These are phyloP conservation scores for Protomyces macrosporus DNA, from an alignment of 1,139 yeast species.

Conservation along the genomic window DNA sequence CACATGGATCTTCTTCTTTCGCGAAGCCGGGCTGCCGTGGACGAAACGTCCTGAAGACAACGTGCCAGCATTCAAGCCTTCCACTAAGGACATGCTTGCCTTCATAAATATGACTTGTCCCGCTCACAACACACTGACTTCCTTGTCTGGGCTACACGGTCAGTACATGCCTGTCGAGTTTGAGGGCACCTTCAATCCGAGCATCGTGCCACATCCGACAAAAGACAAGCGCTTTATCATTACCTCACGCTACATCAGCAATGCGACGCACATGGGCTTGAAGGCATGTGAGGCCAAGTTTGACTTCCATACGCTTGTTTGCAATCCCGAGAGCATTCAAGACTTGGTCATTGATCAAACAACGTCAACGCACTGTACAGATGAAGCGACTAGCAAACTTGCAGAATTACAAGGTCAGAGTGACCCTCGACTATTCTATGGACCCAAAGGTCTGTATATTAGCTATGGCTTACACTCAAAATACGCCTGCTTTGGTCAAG, in stretches of 20 bases:
- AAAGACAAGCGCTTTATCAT: constrained; percentile 9
- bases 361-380: not conserved
- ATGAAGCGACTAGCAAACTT: not conserved
- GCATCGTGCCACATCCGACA: constrained; percentile 16
- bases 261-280: constrained; percentile 6
- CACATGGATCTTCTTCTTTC: not conserved
- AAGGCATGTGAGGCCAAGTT: constrained; percentile 6
- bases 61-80: not conserved
- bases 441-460: not conserved
- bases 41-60: not conserved
- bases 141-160: not conserved
- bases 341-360: constrained; percentile 4
- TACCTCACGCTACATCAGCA: constrained; percentile 3
- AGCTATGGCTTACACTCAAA: constrained; percentile 12
- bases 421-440: constrained; percentile 19
- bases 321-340: not conserved
- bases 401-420: constrained; percentile 4
- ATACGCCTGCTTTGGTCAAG: constrained; percentile 17
- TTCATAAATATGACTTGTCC: not conserved
- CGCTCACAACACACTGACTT: not conserved
- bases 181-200: constrained; percentile 5
- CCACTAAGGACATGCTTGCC: not conserved
- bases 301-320: not conserved
- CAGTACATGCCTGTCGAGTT: constrained; percentile 7
- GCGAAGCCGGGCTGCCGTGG: not conserved